Evolutionary conservation across 768 basidiomycete genomes (phyloP).

Genomic region (Lepiota brunneoincarnata): DNA sequence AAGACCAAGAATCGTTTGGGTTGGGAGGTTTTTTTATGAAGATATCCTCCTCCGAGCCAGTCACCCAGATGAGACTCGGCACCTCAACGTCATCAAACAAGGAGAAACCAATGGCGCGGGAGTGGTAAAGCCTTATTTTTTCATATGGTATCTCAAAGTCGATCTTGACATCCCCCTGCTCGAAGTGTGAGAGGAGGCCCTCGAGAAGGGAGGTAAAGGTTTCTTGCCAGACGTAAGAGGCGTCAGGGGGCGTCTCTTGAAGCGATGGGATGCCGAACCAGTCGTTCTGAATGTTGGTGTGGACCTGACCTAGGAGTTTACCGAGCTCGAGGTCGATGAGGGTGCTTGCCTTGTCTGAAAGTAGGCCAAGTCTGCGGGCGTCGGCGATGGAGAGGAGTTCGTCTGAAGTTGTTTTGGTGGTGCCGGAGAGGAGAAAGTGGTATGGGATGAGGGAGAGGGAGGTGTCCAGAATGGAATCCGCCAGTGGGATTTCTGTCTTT

Average conservation of each 20-base stretch:
- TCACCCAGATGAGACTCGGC: constrained; percentile 65
- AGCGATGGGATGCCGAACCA: constrained; percentile 60
- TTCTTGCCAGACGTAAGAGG: constrained; percentile 73
- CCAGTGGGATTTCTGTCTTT: constrained; percentile 49
- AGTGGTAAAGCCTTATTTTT: constrained; percentile 48
- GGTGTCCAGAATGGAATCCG: constrained; percentile 46
- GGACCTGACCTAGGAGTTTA: constrained; percentile 57
- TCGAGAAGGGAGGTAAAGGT: constrained; percentile 64
- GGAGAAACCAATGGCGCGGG: constrained; percentile 71
- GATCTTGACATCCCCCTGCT: constrained; percentile 20
- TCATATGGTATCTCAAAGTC: constrained; percentile 33
- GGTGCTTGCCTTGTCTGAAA: constrained; percentile 35
- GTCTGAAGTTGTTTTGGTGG: constrained; percentile 33
- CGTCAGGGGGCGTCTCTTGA: constrained; percentile 26
- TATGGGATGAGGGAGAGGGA: constrained; percentile 43
- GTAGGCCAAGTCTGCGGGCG: constrained; percentile 32
- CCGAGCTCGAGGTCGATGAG: constrained; percentile 63
- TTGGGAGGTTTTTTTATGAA: constrained; percentile 36
- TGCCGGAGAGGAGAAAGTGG: constrained; percentile 50
- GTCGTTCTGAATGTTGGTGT: constrained; percentile 67
- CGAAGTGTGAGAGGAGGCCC: constrained; percentile 44
- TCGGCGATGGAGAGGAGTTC: constrained; percentile 34
- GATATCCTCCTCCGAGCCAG: constrained; percentile 56
- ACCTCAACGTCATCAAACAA: constrained; percentile 78
- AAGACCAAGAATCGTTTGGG: constrained; percentile 1